Evolutionary conservation across 2,329 filamentous ascomycete genomes (phyloP).

Genomic region (Chaetomium sp.): DNA sequence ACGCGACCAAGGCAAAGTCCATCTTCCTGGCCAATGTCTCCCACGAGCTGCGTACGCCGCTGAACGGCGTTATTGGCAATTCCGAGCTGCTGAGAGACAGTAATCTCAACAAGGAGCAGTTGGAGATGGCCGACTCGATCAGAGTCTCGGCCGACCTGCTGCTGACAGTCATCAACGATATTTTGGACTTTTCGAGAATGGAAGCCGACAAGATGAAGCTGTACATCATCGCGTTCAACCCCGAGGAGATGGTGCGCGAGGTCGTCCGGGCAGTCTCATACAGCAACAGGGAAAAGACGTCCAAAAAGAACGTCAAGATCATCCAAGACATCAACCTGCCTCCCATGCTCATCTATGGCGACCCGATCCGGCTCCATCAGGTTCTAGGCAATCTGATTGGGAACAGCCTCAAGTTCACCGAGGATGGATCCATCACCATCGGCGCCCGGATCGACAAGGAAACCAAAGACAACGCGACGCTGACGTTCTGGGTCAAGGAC

Average conservation of each 20-base stretch:
- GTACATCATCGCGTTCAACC: constrained; percentile 69
- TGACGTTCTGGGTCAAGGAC: constrained; percentile 85
- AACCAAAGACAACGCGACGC: constrained; percentile 66
- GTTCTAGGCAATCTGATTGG: constrained; percentile 81
- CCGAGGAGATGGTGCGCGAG: constrained; percentile 67
- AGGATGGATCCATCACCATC: constrained; percentile 82
- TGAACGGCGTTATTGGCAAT: constrained; percentile 88
- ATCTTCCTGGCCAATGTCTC: constrained; percentile 81
- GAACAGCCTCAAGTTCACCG: constrained; percentile 94
- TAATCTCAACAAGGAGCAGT: constrained; percentile 71
- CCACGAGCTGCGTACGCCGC: constrained; percentile 78
- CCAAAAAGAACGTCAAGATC: constrained; percentile 64
- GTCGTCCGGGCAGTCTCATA: constrained; percentile 68
- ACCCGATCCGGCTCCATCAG: constrained; percentile 67
- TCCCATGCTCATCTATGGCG: constrained; percentile 70
- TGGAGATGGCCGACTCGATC: constrained; percentile 85
- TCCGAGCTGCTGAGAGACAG: constrained; percentile 81
- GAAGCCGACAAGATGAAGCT: constrained; percentile 86
- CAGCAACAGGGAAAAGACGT: constrained; percentile 65
- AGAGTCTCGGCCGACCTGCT: constrained; percentile 83
- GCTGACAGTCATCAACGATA: constrained; percentile 93
- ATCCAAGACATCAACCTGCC: constrained; percentile 72
- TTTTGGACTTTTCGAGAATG: constrained; percentile 92
- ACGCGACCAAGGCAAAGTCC: constrained; percentile 79
- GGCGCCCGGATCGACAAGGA: constrained; percentile 73